phyloP scores from a whole-genome alignment of 192 early-diverging fungal species.

The Funneliformis mosseae region DNA sequence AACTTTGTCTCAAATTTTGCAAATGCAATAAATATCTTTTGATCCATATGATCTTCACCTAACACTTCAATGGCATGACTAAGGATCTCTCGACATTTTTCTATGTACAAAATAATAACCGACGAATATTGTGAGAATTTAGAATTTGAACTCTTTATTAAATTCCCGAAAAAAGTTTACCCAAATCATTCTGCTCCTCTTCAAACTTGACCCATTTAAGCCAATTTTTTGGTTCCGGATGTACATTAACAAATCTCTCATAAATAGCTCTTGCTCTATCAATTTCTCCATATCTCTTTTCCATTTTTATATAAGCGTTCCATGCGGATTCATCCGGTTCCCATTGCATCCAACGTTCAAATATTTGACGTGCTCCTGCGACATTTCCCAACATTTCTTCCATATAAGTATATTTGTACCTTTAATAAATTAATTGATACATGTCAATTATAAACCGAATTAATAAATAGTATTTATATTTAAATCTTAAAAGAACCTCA shows the following conservation, averaged over 20 bases:
- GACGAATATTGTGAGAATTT: not conserved
- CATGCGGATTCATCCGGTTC: conserved; percentile 92
- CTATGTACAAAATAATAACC: conserved; percentile 36
- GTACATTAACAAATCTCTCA: conserved; percentile 83
- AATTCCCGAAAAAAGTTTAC: conserved; percentile 39
- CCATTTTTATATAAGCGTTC: conserved; percentile 94
- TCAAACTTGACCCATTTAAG: conserved; percentile 96
- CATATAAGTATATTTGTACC: conserved; percentile 98
- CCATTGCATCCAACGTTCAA: conserved; percentile 99
- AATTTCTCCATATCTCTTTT: conserved; percentile 83
- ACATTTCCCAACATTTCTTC: conserved; percentile 95
- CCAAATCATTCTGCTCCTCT: conserved; percentile 74
- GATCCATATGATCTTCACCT: conserved; percentile 90
- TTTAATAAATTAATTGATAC: conserved; percentile 15
- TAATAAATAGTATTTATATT: not conserved
- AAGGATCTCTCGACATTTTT: conserved; percentile 85
- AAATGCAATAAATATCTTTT: conserved; percentile 94
- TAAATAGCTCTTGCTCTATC: conserved; percentile 81
- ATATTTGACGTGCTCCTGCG: conserved; percentile 84
- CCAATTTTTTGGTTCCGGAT: conserved; percentile 95
- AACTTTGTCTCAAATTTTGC: conserved; percentile 92
- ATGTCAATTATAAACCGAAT: not conserved
- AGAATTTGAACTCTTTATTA: not conserved
- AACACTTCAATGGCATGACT: conserved; percentile 83
- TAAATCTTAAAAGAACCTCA: conserved; percentile 19